These are phyloP conservation scores for Candida caryicola DNA, from an alignment of 805 yeast species.

Conservation along the genomic window DNA sequence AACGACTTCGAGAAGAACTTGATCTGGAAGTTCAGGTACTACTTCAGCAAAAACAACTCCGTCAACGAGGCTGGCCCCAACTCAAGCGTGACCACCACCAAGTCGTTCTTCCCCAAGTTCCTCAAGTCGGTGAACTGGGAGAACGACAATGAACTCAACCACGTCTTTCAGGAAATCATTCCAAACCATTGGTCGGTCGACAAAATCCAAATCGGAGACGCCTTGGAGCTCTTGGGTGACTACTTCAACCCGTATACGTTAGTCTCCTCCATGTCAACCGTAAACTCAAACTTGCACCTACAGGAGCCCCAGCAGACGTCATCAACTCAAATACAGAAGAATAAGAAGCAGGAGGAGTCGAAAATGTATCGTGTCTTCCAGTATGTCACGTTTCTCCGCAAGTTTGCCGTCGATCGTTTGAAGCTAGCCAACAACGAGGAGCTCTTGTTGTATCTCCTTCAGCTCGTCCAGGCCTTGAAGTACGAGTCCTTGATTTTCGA, in stretches of 20 bases:
- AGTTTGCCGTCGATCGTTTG: constrained; percentile 84
- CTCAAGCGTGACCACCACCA: constrained; percentile 48
- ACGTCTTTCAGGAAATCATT: constrained; percentile 66
- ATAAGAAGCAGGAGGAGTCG: constrained; percentile 23
- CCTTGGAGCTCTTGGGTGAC: constrained; percentile 80
- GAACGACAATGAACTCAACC: constrained; percentile 74
- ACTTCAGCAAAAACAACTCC: constrained; percentile 44
- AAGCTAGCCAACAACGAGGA: constrained; percentile 78
- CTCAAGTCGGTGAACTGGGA: constrained; percentile 87
- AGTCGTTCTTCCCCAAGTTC: constrained; percentile 63
- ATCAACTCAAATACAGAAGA: constrained; percentile 13
- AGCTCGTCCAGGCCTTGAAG: constrained; percentile 86
- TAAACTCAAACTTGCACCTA: constrained; percentile 2
- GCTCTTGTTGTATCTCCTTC: constrained; percentile 75
- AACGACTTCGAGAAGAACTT: constrained; percentile 80
- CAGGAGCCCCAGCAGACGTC: constrained; percentile 5
- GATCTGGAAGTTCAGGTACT: constrained; percentile 89
- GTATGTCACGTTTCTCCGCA: constrained; percentile 61
- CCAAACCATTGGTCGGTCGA: constrained; percentile 60
- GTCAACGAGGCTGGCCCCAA: constrained; percentile 38
- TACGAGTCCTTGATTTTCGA: constrained; percentile 53
- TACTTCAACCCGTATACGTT: constrained; percentile 54
- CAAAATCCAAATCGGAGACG: constrained; percentile 78
- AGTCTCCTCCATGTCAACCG: constrained; percentile 10
- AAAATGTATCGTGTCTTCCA: constrained; percentile 30